Base-by-base conservation (phyloP, 768 basidiomycete genomes). In the Dentipellis fragilis region DNA sequence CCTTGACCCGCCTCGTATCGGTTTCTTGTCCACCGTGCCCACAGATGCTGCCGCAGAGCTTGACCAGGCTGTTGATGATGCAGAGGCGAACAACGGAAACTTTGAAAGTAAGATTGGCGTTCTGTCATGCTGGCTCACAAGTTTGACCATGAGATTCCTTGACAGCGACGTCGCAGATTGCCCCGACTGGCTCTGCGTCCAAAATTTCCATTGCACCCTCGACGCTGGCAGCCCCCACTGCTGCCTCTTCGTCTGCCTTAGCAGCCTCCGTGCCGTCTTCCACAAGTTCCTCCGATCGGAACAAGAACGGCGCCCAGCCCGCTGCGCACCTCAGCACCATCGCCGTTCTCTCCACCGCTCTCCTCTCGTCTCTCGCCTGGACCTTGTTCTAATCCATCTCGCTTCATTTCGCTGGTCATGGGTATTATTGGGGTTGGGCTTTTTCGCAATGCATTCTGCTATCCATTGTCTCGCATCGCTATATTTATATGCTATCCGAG, bases 21-120 rank as follows among this genome's bases (percentile, higher is more conserved):
- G 87, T 9, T 73, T 89, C 36, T 67, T 85, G 51, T 88, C 87
- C 11, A 89, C 84, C 0, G 82, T 88, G 1, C 83, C 85, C 1
- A 14, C 58, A 5, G 73, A 85, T 58, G 83, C 81, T 2, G 70
- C 62, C 8, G 69, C 69, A 11, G 54, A 58, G 22, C 62, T 79
- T 10, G 63, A 67, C 19, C 58, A 65, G 1, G 75, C 71, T 14
- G 62, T 78, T 19, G 34, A 45, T 11, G 61, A 64, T 5, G 52
- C 54, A 3, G 12, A 58, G 35, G 21, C 54, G 40, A 51, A 77
- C 67, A 4, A 61, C 54, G 39, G 58, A 40, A 23, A 52, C 62
- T 49, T 71, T 63, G 23, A 63, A 64, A 50, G 69, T 74, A n/a
- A 60, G 73, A 60, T n/a, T 6, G 6, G 6, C 29, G 29, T 29